phyloP scores from a whole-genome alignment of 2,329 filamentous ascomycete species.

The Aspergillus neoniger region DNA sequence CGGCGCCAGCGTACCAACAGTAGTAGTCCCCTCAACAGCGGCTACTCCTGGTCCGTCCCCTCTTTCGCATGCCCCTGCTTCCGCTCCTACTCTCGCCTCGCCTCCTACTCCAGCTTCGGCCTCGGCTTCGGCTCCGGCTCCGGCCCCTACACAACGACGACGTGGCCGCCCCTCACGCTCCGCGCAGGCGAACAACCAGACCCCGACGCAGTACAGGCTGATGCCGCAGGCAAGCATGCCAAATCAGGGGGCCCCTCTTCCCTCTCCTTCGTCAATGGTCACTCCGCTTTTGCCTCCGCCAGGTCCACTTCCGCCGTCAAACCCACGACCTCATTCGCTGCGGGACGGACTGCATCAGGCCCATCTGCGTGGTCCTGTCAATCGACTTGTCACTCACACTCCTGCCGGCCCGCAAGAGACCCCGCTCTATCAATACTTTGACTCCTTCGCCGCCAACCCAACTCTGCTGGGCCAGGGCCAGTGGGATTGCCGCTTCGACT shows the following conservation, averaged over 20 bases:
- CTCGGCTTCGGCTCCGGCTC: neutral
- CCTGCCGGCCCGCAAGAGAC: slow-evolving; percentile 25
- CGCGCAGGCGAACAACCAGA: neutral
- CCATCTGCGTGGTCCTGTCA: slow-evolving; percentile 56
- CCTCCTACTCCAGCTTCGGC: neutral
- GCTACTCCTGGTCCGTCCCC: neutral
- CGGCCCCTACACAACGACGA: neutral
- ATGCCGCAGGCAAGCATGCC: neutral
- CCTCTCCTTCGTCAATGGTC: neutral
- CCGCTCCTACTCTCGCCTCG: neutral
- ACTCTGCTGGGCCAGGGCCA: slow-evolving; percentile 29
- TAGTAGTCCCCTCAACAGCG: neutral
- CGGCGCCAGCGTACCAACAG: neutral
- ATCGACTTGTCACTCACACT: slow-evolving; percentile 34
- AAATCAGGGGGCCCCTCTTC: neutral
- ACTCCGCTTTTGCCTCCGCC: slow-evolving; percentile 39
- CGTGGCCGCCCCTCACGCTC: neutral
- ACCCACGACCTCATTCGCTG: slow-evolving; percentile 48
- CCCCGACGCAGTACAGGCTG: neutral
- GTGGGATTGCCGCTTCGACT: slow-evolving; percentile 29
- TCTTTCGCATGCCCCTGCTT: neutral
- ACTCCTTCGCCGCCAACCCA: slow-evolving; percentile 34
- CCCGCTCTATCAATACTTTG: slow-evolving; percentile 41
- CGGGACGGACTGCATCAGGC: slow-evolving; percentile 60
- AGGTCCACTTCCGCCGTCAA: slow-evolving; percentile 36